Conservation (phyloP, 2,329 filamentous ascomycete species). For the Elsinoe fawcettii region DNA sequence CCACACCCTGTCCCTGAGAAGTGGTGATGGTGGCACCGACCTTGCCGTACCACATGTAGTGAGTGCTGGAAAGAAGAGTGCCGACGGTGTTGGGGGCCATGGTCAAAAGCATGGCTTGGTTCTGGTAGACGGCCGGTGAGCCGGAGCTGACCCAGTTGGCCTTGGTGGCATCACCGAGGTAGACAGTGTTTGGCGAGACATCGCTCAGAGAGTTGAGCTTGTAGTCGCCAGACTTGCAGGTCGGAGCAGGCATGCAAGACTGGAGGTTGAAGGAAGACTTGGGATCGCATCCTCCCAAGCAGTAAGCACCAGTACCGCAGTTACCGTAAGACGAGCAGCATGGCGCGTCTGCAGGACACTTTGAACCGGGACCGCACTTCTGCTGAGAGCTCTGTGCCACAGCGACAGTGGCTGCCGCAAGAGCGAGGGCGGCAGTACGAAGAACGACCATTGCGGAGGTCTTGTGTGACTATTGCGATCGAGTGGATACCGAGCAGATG, state of each 20-base stretch:
- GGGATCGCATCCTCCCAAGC: conserved; percentile 89
- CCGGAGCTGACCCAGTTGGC: conserved; percentile 88
- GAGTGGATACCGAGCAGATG: not conserved
- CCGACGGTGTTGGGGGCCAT: conserved; percentile 82
- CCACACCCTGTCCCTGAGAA: conserved; percentile 74
- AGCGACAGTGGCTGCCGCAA: conserved; percentile 27
- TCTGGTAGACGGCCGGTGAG: conserved; percentile 58
- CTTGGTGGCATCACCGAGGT: conserved; percentile 72
- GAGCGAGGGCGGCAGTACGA: conserved; percentile 24
- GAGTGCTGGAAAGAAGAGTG: conserved; percentile 74
- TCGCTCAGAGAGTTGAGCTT: conserved; percentile 64
- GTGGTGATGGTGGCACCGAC: conserved; percentile 80
- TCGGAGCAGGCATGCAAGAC: conserved; percentile 75
- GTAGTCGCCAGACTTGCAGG: conserved; percentile 69
- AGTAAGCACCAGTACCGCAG: conserved; percentile 91
- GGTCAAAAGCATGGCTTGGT: conserved; percentile 66
- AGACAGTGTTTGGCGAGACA: conserved; percentile 65
- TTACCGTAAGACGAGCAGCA: conserved; percentile 59
- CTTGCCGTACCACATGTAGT: conserved; percentile 96
- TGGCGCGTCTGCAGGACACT: conserved; percentile 27
- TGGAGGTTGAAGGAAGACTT: conserved; percentile 74
- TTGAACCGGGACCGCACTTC: conserved; percentile 26
- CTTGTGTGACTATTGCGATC: not conserved
- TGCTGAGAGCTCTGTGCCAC: conserved; percentile 21
- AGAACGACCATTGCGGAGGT: conserved; percentile 19